Evolutionary conservation across 2,329 filamentous ascomycete genomes (phyloP).

Genomic region (Exophiala sideris): DNA sequence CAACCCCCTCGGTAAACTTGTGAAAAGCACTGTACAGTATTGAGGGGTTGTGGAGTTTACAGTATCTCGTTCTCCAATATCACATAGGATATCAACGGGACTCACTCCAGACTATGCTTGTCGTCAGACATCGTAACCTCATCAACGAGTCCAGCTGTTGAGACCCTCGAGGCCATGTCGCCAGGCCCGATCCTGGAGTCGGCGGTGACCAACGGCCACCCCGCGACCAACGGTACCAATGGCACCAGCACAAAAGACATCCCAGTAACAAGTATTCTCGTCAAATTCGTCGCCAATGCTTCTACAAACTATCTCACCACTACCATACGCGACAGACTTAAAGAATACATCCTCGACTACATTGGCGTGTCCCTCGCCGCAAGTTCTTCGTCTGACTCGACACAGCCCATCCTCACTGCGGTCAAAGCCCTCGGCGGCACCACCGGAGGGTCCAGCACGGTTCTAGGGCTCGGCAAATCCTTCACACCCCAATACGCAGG

Average conservation of each 20-base stretch:
- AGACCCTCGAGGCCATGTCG: not conserved
- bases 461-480: constrained; percentile 23
- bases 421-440: constrained; percentile 17
- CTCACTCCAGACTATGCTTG: too few species aligned
- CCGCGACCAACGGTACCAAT: constrained; percentile 4
- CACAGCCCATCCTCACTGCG: constrained; percentile 19
- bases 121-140: not conserved
- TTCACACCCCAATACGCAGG: constrained; percentile 38
- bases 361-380: constrained; percentile 26
- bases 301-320: constrained; percentile 13
- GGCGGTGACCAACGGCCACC: not conserved
- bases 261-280: constrained; percentile 20
- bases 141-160: not conserved
- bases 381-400: constrained; percentile 23
- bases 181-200: not conserved
- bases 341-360: constrained; percentile 27
- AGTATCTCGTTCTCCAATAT: too few species aligned
- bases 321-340: constrained; percentile 17
- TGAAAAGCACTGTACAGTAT: too few species aligned
- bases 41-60: too few species aligned
- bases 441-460: constrained; percentile 17
- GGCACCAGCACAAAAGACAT: constrained; percentile 4
- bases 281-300: constrained; percentile 18
- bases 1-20: too few species aligned
- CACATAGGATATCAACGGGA: not conserved